Conservation (phyloP, 768 basidiomycete genomes). For the Ramaria rubella region DNA sequence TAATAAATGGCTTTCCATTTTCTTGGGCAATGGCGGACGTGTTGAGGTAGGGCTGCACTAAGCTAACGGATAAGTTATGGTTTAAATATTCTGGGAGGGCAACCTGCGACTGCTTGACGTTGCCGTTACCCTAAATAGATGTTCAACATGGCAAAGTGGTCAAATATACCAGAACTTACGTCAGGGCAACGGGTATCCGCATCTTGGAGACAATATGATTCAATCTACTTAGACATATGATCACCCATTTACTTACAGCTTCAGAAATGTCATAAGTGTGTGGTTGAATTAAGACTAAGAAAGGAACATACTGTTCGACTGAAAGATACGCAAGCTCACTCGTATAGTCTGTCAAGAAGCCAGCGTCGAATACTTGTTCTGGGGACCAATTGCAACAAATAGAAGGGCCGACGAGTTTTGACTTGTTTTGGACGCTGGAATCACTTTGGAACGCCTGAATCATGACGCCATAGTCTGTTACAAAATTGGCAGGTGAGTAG, state of each 20-base stretch:
- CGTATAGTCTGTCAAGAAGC: slow-evolving; percentile 40
- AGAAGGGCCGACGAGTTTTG: slow-evolving; percentile 57
- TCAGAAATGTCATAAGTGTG: not conserved
- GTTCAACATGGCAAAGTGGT: no score
- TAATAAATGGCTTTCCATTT: slow-evolving; percentile 42
- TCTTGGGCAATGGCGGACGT: slow-evolving; percentile 37
- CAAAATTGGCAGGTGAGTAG: slow-evolving; percentile 36
- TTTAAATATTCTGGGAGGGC: slow-evolving; percentile 44
- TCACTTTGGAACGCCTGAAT: slow-evolving; percentile 37
- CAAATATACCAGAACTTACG: no score
- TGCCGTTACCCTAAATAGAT: slow-evolving; percentile 32
- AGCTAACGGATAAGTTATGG: slow-evolving; percentile 44
- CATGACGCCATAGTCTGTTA: slow-evolving; percentile 44
- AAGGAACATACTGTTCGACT: slow-evolving; percentile 49
- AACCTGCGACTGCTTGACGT: not conserved
- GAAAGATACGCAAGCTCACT: slow-evolving; percentile 37
- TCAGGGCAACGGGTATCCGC: slow-evolving; percentile 1
- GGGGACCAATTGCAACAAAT: slow-evolving; percentile 49
- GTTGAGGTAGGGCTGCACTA: slow-evolving; percentile 48
- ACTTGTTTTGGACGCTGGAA: slow-evolving; percentile 32
- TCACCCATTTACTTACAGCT: not conserved
- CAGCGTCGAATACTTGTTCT: slow-evolving; percentile 45
- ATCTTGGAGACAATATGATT: not conserved
- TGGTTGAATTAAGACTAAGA: not conserved
- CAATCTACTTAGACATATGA: not conserved